Base-by-base conservation (phyloP, 306 rosid genomes). In the Argentina anserina region DNA sequence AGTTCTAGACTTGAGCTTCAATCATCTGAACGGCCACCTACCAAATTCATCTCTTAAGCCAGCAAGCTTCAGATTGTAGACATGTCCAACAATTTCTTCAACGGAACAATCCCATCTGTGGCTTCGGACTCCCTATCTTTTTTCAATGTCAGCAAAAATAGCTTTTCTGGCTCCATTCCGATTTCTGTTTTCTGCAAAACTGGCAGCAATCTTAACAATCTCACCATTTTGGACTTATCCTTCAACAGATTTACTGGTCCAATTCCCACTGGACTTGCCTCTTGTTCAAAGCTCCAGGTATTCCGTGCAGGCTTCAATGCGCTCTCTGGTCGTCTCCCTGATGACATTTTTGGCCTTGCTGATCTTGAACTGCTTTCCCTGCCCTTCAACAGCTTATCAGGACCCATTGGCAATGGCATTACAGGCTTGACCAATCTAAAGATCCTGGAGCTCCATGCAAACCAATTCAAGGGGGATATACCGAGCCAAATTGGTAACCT, bases 91-190 rank as follows among this genome's bases (percentile, higher is more conserved):
- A 93, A 93, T 63, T 42, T 50, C 5, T 83, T 93, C 81, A 71
- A 65, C 53, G 97, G 97, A 21, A 50, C 73, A 49, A 80, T 91
- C 34, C 84, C 94, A 14, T 26, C 76, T 80, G 85, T 81, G 26
- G 37, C 11, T 34, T 70, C 79, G 31, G 87, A 84, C 53, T 70
- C 75, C 71, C 80, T 90, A 75, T 69, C 79, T 20, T 71, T 79
- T 84, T 86, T 93, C 79, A 93, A 93, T 81, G 90, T 89, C 71
- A 91, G 97, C 76, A 83, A 88, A 82, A 90, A 93, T 79, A 88
- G 86, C 76, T 81, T 93, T 83, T 17, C 67, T 41, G 98, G 98
- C 53, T 67, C 42, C 23, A 78, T 90, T 52, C 90, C 92, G 3
- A 34, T 76, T 71, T 92, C 90, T 18, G 11, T 18, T 28, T 84